Evolutionary conservation across 2,329 filamentous ascomycete genomes (phyloP), one percentile per base, ranked within the genome.

Genomic region (Diaporthe helianthi): DNA sequence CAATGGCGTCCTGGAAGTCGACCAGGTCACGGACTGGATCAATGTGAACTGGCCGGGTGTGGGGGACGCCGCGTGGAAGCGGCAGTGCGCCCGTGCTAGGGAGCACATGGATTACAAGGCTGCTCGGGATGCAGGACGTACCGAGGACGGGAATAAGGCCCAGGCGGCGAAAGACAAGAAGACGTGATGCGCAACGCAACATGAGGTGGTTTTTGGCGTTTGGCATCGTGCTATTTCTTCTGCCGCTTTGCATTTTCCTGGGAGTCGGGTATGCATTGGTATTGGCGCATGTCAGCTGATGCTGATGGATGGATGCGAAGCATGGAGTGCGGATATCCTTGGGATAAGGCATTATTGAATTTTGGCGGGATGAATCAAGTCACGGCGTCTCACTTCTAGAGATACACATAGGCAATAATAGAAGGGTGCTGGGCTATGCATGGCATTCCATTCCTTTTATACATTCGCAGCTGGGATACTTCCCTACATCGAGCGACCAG

Each of bases 1-100:
- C 0, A 72, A 82, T 5, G 85, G 85, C 0, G 75, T 82, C n/a
- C 86, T 82, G 68, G 74, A 84, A 66, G 75, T 82, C 31, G 81
- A 82, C 0, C 74, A 75, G 2, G 81, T 86, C 2, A 72, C 72
- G 6, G 69, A 71, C 0, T 89, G 86, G 71, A 79, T 88, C 3
- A 19, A 65, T 7, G 67, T 73, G 0, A 75, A 82, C 51, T 82
- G 83, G 77, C 69, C 78, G 12, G 73, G 73, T 13, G 78, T 86
- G 10, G 71, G 65, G 19, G 33, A 65, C 12, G 44, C 65, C n/a
- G 74, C 75, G 4, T 76, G 73, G 76, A 47, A 26, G 22, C 60
- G 29, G 36, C 71, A 75, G 26, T 61, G 70, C 12, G 55, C 68
- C 41, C 72, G 71, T 60, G 67, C 66, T 2, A 58, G 53, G 29